Conservation (phyloP, 2,329 filamentous ascomycete genomes). For the Penicillium sp. region DNA sequence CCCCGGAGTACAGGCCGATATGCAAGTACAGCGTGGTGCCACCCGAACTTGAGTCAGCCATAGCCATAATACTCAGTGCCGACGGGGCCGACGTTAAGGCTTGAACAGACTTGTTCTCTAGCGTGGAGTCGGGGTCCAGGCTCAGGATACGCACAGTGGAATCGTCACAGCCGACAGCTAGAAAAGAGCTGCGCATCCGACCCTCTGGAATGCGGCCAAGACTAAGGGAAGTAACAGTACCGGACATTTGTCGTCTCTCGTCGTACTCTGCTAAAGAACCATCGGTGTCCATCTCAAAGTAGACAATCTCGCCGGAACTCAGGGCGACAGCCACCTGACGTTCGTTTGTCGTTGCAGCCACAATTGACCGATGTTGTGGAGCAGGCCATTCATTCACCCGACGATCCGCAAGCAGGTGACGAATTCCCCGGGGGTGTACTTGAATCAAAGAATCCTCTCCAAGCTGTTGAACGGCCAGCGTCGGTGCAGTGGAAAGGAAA, state of each 20-base stretch:
- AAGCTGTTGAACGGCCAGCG: constrained; percentile 85
- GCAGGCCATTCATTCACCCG: constrained; percentile 88
- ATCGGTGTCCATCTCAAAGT: constrained; percentile 94
- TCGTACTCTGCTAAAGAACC: constrained; percentile 89
- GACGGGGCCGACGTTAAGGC: constrained; percentile 86
- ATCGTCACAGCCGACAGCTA: constrained; percentile 95
- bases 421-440: constrained; percentile 92
- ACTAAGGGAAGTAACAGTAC: constrained; percentile 90
- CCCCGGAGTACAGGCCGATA: constrained; percentile 89
- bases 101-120: constrained; percentile 92
- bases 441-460: constrained; percentile 90
- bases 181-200: constrained; percentile 78
- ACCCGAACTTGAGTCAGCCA: constrained; percentile 87
- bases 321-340: constrained; percentile 89
- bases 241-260: constrained; percentile 90
- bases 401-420: constrained; percentile 72
- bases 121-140: constrained; percentile 78
- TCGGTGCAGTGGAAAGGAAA: constrained; percentile 81
- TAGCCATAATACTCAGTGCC: constrained; percentile 82
- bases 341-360: constrained; percentile 88
- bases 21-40: constrained; percentile 88
- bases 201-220: constrained; percentile 89
- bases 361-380: constrained; percentile 89
- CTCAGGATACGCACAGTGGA: constrained; percentile 90
- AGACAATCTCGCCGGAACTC: constrained; percentile 93